Percentiles rank a stretch among this genome's conserved stretches.
These are phyloP conservation scores for Macrolepiota fuliginosa DNA, from an alignment of 768 basidiomycete species.

Conservation along the genomic window DNA sequence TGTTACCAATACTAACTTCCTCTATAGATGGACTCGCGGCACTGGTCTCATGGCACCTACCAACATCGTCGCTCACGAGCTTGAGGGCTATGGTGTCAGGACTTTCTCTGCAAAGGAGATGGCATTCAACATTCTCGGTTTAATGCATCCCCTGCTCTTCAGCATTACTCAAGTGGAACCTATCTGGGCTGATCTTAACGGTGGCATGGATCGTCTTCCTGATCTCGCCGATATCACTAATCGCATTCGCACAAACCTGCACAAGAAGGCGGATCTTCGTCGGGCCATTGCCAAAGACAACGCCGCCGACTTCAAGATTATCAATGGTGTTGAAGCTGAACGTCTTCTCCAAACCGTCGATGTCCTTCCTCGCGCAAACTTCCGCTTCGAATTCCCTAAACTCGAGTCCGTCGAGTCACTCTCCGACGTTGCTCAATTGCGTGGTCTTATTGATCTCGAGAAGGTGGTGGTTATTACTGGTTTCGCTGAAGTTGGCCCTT, in stretches of 20 bases:
- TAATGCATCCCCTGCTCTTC: conserved; percentile 99
- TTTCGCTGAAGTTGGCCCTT: conserved; percentile 96
- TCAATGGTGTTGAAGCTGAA: conserved; percentile 90
- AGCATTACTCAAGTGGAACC: conserved; percentile 99
- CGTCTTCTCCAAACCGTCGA: conserved; percentile 89
- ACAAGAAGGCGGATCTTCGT: conserved; percentile 88
- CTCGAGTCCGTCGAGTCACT: conserved; percentile 74
- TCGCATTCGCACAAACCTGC: conserved; percentile 78
- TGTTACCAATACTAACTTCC: conserved; percentile 12
- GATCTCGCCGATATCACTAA: conserved; percentile 91
- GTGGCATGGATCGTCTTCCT: conserved; percentile 96
- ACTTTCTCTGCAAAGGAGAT: conserved; percentile 99
- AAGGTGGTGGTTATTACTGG: conserved; percentile 96
- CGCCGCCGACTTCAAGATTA: conserved; percentile 90
- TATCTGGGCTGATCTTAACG: conserved; percentile 98
- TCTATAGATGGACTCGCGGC: conserved; percentile 88
- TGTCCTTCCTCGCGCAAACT: conserved; percentile 96
- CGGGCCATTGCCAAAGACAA: conserved; percentile 94
- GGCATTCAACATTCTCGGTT: conserved; percentile 99
- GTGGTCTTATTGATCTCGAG: conserved; percentile 90
- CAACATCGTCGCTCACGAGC: conserved; percentile 90
- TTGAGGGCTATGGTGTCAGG: conserved; percentile 90
- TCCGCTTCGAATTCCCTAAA: conserved; percentile 91
- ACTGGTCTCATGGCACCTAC: conserved; percentile 97
- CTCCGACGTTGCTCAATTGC: conserved; percentile 72